phyloP scores from a whole-genome alignment of 345 rosid species.

The Tarenaya hassleriana region DNA sequence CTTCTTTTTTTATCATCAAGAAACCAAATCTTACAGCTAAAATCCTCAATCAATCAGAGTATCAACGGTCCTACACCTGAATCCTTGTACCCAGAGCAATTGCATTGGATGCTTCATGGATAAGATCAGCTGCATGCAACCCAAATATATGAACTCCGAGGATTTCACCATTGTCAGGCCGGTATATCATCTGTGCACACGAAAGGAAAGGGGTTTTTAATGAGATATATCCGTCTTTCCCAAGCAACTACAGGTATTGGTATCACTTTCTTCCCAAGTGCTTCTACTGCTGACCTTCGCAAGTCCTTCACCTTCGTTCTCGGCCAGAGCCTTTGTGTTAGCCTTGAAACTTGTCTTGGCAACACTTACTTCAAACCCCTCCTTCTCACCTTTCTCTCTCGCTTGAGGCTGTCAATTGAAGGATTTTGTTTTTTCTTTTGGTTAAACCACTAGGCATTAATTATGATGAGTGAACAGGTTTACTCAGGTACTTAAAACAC shows the following conservation, averaged over 20 bases:
- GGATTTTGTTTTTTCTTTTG: neutral
- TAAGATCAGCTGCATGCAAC: slow-evolving; percentile 96
- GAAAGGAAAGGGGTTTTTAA: slow-evolving; percentile 1
- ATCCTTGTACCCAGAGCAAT: slow-evolving; percentile 82
- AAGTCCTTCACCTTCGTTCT: slow-evolving; percentile 96
- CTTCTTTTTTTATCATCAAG: too few species aligned
- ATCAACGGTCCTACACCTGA: slow-evolving; percentile 43
- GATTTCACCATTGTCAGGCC: slow-evolving; percentile 95
- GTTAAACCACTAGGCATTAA: too few species aligned
- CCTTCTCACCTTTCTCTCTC: slow-evolving; percentile 82
- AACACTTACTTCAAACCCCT: slow-evolving; percentile 83
- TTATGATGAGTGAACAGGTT: too few species aligned
- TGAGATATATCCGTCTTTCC: slow-evolving; percentile 19
- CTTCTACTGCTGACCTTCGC: slow-evolving; percentile 60
- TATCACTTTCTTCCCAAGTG: too few species aligned
- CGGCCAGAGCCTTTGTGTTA: slow-evolving; percentile 95
- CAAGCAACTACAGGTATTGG: too few species aligned
- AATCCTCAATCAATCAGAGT: too few species aligned
- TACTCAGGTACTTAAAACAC: neutral
- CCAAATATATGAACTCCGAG: slow-evolving; percentile 98
- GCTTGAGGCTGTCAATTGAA: slow-evolving; percentile 77
- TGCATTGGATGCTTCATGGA: slow-evolving; percentile 99
- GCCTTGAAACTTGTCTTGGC: slow-evolving; percentile 98
- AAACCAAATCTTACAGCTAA: too few species aligned
- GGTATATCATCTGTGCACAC: slow-evolving; percentile 86